These are phyloP conservation scores for Cymbidium sinense DNA, from an alignment of 106 monocot genomes.

Conservation along the genomic window DNA sequence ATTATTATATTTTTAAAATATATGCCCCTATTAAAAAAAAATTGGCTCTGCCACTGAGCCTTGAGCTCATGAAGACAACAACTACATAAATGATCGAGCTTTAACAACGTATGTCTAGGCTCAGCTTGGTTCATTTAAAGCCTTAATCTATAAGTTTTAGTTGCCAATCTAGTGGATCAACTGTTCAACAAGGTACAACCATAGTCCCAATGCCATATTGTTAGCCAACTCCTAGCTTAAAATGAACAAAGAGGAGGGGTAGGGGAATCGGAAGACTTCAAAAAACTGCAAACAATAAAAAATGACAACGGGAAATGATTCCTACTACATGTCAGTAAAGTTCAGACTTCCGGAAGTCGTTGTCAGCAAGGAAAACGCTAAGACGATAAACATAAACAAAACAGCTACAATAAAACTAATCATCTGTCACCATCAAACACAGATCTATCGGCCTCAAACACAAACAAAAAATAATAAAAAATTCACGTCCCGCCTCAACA, in stretches of 20 bases:
- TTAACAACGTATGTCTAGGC: too few relatives aligned
- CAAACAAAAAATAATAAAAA: neutral
- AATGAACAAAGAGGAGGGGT: neutral
- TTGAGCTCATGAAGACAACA: too few relatives aligned
- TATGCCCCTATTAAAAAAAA: too few relatives aligned
- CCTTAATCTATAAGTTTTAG: neutral
- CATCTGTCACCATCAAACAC: conserved; percentile 2
- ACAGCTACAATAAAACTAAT: neutral
- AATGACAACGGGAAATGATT: neutral
- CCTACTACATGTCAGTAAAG: neutral
- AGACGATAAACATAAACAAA: conserved; percentile 5
- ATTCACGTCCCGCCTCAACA: neutral
- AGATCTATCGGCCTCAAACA: neutral
- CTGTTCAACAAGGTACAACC: neutral
- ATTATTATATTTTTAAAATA: too few relatives aligned
- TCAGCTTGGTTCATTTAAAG: too few relatives aligned
- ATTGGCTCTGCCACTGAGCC: too few relatives aligned
- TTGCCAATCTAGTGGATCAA: neutral
- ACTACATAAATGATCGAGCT: too few relatives aligned
- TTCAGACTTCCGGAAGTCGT: neutral
- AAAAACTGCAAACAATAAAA: neutral
- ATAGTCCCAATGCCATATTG: neutral
- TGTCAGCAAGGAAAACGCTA: neutral
- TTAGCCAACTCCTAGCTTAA: neutral
- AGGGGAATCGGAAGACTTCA: neutral